Base-by-base conservation (phyloP, 83 land plant genomes). In the Picea mariana region DNA sequence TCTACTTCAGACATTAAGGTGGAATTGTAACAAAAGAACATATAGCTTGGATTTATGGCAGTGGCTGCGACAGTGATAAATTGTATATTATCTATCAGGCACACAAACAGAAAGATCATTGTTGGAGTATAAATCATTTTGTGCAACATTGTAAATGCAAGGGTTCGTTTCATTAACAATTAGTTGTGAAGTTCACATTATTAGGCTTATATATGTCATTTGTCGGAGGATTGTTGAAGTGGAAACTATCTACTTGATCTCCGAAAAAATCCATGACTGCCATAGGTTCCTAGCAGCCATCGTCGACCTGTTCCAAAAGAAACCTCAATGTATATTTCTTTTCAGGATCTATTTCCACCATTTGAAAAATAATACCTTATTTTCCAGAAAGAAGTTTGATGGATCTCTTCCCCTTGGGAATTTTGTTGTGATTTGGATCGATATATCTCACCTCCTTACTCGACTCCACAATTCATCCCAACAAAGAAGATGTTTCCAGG, bases 311-410 rank as follows among this genome's bases (percentile, higher is more conserved):
- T 26, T 91, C 95, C 49, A 93, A 1, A 1, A 83, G 59, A 80
- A 93, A 93, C 12, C 85, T 85, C 82, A 93, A 71, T 21, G 49
- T 82, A 82, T 93, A 93, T 2, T 82, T 80, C 13, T 84, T 88
- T 7, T 84, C 82, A 0, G 91, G 87, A 4, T 80, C 40, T 9
- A 93, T 90, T 26, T 82, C 87, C 12, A 93, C 95, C 92, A 90
- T 93, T 67, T 93, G 91, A 2, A 91, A 88, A 62, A 93, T 87
- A 0, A 89, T 93, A 16, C 93, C 95, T 87, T 92, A 92, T 67
- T 93, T 90, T 0, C 95, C 93, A 3, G 91, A 91, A 34, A 93
- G 85, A 21, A 93, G 76, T 67, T 93, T 93, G 23, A 93, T 55
- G n/a, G 93, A 93, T 1, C 95, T 86, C 44, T 86, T 88, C 0